A percentile compares a stretch with the other conserved stretches of the same genome.
Conservation (phyloP, 2,329 filamentous ascomycete genomes). For the Fusarium longipes region DNA sequence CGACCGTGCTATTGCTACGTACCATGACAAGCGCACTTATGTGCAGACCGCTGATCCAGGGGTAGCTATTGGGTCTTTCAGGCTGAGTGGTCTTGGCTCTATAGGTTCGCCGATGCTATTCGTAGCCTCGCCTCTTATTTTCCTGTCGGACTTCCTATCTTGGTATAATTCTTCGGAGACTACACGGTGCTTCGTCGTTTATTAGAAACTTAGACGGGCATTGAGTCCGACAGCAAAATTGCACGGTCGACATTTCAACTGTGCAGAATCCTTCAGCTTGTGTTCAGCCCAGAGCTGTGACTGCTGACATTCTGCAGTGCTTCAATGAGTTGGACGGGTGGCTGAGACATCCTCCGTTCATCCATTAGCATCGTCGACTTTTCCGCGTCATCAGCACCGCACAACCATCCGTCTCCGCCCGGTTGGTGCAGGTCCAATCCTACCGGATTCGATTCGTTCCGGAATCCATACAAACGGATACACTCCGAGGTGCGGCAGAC, state of each 20-base stretch:
- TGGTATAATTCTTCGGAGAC: constrained; percentile 20
- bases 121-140: constrained; percentile 27
- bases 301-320: constrained; percentile 17
- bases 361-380: constrained; percentile 29
- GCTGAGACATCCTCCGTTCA: constrained; percentile 39
- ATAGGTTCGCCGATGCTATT: constrained; percentile 39
- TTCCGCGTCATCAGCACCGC: constrained; percentile 28
- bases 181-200: constrained; percentile 24
- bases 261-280: not conserved
- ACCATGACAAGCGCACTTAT: constrained; percentile 33
- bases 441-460: constrained; percentile 17
- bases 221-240: not conserved
- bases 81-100: constrained; percentile 39
- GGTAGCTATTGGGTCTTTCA: constrained; percentile 19
- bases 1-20: constrained; percentile 23
- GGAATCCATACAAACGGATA: constrained; percentile 32
- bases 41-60: constrained; percentile 45
- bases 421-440: constrained; percentile 26
- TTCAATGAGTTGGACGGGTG: constrained; percentile 5
- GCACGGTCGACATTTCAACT: constrained; percentile 8
- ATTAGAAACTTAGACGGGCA: constrained; percentile 5
- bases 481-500: constrained; percentile 29
- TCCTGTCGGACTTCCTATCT: constrained; percentile 26
- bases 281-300: constrained; percentile 15
- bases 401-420: constrained; percentile 40